Evolutionary conservation across 805 yeast genomes (phyloP).

Genomic region (Schizosaccharomyces octosporus): DNA sequence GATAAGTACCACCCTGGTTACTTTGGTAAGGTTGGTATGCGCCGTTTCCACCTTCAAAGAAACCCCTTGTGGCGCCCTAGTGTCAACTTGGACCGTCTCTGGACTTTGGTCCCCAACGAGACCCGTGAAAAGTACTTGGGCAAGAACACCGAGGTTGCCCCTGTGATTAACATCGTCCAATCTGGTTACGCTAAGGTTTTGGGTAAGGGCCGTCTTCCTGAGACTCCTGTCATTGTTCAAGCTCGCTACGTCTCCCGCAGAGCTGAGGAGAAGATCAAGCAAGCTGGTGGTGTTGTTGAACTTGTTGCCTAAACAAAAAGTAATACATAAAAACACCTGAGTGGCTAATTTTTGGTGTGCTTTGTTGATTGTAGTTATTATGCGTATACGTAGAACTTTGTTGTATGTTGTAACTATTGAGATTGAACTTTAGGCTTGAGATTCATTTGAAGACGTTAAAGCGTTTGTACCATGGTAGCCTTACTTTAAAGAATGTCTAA

Average conservation of each 20-base stretch:
- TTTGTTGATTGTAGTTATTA: no score
- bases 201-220: conserved; percentile 96
- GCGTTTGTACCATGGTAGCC: no score
- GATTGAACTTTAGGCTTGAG: no score
- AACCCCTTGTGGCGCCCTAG: conserved; percentile 95
- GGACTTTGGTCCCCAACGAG: conserved; percentile 87
- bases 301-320: conserved; percentile 56
- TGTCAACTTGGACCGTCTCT: conserved; percentile 91
- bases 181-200: conserved; percentile 96
- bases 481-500: no score
- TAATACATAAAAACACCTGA: background rate
- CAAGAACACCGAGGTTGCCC: conserved; percentile 55
- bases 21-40: conserved; percentile 99
- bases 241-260: conserved; percentile 97
- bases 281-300: conserved; percentile 99
- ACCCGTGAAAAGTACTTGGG: conserved; percentile 84
- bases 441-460: no score
- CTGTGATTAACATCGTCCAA: conserved; percentile 24
- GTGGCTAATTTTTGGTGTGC: background rate
- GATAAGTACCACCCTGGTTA: conserved; percentile 99
- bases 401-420: no score
- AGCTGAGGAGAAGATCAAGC: conserved; percentile 99
- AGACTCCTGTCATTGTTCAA: conserved; percentile 95
- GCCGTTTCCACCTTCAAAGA: conserved; percentile 24
- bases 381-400: no score